Percentiles rank a stretch among this genome's conserved stretches.
Conservation (phyloP, 129 eudicot species). For the Flaveria ramosissima region DNA sequence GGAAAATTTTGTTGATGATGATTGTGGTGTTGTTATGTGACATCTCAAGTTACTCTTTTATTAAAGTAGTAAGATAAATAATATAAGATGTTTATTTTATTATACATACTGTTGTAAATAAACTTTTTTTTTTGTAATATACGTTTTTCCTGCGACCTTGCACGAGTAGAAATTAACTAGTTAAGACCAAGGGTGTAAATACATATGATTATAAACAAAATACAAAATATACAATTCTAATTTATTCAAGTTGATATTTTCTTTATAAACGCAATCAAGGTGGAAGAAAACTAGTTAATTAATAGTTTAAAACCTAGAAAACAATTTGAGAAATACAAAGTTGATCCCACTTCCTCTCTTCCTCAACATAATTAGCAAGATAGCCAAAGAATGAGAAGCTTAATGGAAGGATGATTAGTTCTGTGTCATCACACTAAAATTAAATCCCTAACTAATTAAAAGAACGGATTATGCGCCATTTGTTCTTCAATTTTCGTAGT, state of each 20-base stretch:
- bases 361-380: not conserved
- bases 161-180: too few species aligned
- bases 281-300: not conserved
- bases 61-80: too few species aligned
- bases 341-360: constrained; percentile 22
- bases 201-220: too few species aligned
- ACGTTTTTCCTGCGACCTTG: too few species aligned
- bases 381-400: constrained; percentile 30
- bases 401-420: constrained; percentile 32
- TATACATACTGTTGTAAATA: too few species aligned
- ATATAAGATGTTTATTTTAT: too few species aligned
- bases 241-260: not conserved
- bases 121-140: too few species aligned
- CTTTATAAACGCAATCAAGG: not conserved
- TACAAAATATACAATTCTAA: not conserved
- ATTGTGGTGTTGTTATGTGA: too few species aligned
- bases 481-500: not conserved
- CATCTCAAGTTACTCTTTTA: too few species aligned
- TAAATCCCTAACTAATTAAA: not conserved
- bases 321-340: not conserved
- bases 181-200: too few species aligned
- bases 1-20: too few species aligned
- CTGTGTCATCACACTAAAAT: not conserved
- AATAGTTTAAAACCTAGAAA: not conserved
- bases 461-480: not conserved